Conservation (phyloP, 495 filamentous ascomycete species). For the Rhizodiscina lignyota region DNA sequence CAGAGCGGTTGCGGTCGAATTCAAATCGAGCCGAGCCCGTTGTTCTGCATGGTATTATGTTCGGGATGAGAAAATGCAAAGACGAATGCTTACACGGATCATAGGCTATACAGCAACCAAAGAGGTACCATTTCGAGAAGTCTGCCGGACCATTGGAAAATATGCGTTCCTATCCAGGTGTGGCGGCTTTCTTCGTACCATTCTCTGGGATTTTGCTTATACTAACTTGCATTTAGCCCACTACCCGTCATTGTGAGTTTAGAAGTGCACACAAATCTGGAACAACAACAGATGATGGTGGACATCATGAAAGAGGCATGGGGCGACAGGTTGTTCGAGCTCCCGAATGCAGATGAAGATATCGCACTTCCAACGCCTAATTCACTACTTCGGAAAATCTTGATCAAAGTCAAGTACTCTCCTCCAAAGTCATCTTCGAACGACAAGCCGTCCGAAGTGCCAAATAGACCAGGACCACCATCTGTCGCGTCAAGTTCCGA, state of each 20-base stretch:
- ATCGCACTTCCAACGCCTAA: constrained; percentile 45
- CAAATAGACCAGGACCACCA: constrained; percentile 6
- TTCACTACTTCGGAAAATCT: constrained; percentile 56
- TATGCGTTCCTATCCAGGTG: constrained; percentile 49
- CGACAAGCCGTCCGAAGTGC: constrained; percentile 16
- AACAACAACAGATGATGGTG: constrained; percentile 80
- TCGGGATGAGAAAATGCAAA: too few relatives aligned
- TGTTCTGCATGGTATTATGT: constrained; percentile 69
- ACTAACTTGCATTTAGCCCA: too few relatives aligned
- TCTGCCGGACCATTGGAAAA: constrained; percentile 64
- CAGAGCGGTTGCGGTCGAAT: constrained; percentile 20
- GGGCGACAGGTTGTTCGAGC: constrained; percentile 49
- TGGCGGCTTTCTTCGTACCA: not conserved
- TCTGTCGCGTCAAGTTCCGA: constrained; percentile 6
- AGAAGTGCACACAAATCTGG: constrained; percentile 63
- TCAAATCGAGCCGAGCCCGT: constrained; percentile 43
- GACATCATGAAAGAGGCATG: constrained; percentile 73
- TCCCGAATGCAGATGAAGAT: constrained; percentile 22
- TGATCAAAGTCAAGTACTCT: constrained; percentile 78
- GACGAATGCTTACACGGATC: too few relatives aligned
- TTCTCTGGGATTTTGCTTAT: not conserved
- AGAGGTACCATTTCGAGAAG: constrained; percentile 66
- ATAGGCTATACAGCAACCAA: constrained; percentile 83
- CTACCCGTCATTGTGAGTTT: constrained; percentile 77
- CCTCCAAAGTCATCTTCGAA: constrained; percentile 22